A percentile compares a stretch with the other conserved stretches of the same genome.
Evolutionary conservation across 352 stramenopile species (phyloP).

Genomic region (Phytopythium aichiense): DNA sequence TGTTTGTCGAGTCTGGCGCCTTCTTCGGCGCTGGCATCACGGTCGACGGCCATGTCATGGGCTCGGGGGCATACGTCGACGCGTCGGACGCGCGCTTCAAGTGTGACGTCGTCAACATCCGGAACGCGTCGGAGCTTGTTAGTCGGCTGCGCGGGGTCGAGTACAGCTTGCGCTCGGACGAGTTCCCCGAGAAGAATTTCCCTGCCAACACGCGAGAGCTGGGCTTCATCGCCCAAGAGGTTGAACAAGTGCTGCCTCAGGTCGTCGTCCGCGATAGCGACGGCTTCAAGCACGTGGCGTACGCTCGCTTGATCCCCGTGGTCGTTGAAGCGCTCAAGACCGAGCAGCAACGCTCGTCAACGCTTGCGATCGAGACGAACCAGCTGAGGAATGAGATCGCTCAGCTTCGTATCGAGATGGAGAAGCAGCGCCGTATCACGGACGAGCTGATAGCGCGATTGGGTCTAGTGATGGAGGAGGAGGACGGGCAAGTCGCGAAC

Average conservation of each 20-base stretch:
- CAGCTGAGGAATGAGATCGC: not conserved
- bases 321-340: constrained; percentile 79
- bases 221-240: constrained; percentile 88
- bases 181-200: constrained; percentile 48
- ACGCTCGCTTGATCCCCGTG: constrained; percentile 72
- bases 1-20: constrained; percentile 80
- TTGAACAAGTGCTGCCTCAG: constrained; percentile 76
- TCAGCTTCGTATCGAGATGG: not conserved
- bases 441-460: not conserved
- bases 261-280: constrained; percentile 62
- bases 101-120: constrained; percentile 46
- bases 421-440: not conserved
- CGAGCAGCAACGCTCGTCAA: constrained; percentile 14
- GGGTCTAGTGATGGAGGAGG: not conserved
- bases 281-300: constrained; percentile 88
- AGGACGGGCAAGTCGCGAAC: not conserved
- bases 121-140: constrained; percentile 40
- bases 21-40: constrained; percentile 83
- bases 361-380: too few relatives aligned
- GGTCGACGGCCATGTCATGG: constrained; percentile 87
- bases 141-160: constrained; percentile 57
- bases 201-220: constrained; percentile 38
- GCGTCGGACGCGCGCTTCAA: constrained; percentile 90
- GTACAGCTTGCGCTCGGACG: constrained; percentile 44
- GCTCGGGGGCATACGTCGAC: constrained; percentile 88